A percentile compares a stretch with the other conserved stretches of the same genome.
Conservation (phyloP, 257 asterid genomes). For the Plantago ovata region DNA sequence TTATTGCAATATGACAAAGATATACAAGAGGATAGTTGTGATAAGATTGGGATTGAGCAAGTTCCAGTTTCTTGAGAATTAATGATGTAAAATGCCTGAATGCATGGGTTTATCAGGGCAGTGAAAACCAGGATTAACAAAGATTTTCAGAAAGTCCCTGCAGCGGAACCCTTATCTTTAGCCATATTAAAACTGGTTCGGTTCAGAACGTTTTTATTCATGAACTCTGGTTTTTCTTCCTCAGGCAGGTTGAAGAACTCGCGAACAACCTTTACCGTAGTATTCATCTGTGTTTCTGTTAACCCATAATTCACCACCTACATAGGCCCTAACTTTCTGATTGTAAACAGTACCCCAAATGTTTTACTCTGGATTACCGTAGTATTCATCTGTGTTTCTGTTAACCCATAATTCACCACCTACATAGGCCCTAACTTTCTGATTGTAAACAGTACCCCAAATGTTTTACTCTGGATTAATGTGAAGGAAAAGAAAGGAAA, state of each 20-base stretch:
- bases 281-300: constrained; percentile 38
- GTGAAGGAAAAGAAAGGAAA: neutral
- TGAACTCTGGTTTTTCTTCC: constrained; percentile 53
- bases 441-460: neutral
- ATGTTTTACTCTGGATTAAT: neutral
- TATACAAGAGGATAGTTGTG: too few species aligned
- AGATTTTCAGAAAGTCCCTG: constrained; percentile 75
- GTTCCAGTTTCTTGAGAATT: too few species aligned
- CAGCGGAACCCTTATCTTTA: constrained; percentile 41
- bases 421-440: constrained; percentile 1
- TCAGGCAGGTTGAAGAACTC: constrained; percentile 66
- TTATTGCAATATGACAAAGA: too few species aligned
- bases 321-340: neutral
- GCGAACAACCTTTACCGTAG: constrained; percentile 31
- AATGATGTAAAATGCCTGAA: constrained; percentile 40
- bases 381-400: constrained; percentile 41
- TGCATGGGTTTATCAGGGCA: constrained; percentile 40
- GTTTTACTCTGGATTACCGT: neutral
- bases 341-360: neutral
- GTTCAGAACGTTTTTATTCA: constrained; percentile 43
- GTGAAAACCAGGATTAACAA: constrained; percentile 61
- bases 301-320: constrained; percentile 76
- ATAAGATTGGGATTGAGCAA: too few species aligned
- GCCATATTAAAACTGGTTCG: constrained; percentile 73
- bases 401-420: constrained; percentile 74